phyloP scores from a whole-genome alignment of 2,329 filamentous ascomycete species.

The Chaetomium strumarium region DNA sequence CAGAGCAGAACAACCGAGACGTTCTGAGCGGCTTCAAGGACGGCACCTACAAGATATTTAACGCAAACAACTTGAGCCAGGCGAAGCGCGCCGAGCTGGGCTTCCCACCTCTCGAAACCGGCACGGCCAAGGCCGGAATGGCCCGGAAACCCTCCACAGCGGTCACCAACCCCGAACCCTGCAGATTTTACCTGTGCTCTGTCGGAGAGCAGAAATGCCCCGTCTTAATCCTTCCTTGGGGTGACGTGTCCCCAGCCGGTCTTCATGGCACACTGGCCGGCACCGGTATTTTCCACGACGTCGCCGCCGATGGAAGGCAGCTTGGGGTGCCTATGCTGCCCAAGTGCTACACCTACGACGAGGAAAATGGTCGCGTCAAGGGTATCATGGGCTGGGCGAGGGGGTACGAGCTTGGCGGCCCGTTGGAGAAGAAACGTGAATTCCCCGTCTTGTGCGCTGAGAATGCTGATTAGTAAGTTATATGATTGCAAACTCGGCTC shows the following conservation, averaged over 20 bases:
- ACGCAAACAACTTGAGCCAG: conserved; percentile 24
- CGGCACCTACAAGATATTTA: conserved; percentile 29
- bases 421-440: conserved; percentile 29
- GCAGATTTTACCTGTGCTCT: conserved; percentile 32
- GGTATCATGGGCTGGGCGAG: conserved; percentile 34
- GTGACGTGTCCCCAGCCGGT: conserved; percentile 27
- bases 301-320: background rate
- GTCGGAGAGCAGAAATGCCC: conserved; percentile 31
- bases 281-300: conserved; percentile 29
- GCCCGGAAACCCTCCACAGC: conserved; percentile 10
- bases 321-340: conserved; percentile 19
- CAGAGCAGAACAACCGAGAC: conserved; percentile 31
- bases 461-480: conserved; percentile 25
- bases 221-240: conserved; percentile 35
- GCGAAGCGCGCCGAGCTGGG: conserved; percentile 13
- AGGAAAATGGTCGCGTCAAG: conserved; percentile 17
- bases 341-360: conserved; percentile 32
- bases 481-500: background rate
- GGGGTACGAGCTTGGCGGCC: conserved; percentile 33
- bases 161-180: conserved; percentile 27
- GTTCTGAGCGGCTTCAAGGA: conserved; percentile 27
- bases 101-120: conserved; percentile 11
- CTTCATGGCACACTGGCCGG: conserved; percentile 26
- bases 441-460: conserved; percentile 39
- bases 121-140: background rate